phyloP scores from a whole-genome alignment of 306 rosid species.

The Cyclanthera cordifolia region DNA sequence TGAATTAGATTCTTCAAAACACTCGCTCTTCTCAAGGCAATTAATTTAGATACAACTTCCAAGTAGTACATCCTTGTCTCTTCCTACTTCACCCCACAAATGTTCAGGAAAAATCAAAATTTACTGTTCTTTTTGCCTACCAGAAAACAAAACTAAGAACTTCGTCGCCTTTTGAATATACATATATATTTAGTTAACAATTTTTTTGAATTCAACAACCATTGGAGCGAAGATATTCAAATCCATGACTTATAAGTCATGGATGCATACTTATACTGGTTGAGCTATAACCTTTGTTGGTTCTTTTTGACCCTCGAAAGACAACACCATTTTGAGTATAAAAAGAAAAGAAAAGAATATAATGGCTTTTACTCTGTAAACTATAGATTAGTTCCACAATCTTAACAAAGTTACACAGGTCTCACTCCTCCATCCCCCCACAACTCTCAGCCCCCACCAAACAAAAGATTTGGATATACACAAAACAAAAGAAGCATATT shows the following conservation, averaged over 20 bases:
- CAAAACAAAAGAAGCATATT: slow-evolving; percentile 2
- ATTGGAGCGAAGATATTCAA: no score
- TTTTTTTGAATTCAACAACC: no score
- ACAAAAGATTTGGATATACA: neutral
- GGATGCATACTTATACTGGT: no score
- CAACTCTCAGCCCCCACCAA: slow-evolving; percentile 4
- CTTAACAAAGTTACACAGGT: neutral
- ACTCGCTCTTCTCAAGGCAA: slow-evolving; percentile 3
- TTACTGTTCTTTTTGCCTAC: neutral
- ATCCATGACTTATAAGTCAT: no score
- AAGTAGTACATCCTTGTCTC: neutral
- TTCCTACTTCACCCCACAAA: slow-evolving; percentile 6
- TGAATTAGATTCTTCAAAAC: slow-evolving; percentile 12
- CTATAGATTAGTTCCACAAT: neutral
- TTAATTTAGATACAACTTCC: neutral
- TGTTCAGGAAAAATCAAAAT: neutral
- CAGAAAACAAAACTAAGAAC: neutral
- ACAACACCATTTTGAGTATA: neutral
- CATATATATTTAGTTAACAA: neutral
- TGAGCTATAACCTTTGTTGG: no score
- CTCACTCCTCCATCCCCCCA: neutral
- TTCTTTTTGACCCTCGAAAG: no score
- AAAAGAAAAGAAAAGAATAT: neutral
- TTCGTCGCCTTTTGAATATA: neutral
- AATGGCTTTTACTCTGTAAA: neutral